Conservation (phyloP, 345 rosid species). For the Eucalyptus melliodora region DNA sequence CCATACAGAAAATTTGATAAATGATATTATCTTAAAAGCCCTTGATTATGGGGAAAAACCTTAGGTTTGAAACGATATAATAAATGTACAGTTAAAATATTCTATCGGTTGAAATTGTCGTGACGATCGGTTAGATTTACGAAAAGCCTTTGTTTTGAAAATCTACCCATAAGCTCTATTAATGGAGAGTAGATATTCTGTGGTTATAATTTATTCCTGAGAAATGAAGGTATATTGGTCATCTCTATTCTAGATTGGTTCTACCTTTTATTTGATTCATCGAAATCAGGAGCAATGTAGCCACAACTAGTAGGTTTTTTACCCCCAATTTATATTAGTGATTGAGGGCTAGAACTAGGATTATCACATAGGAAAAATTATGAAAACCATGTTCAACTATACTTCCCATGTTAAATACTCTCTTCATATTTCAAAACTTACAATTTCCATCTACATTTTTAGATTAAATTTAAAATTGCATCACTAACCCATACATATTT, state of each 20-base stretch:
- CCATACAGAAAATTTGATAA: not conserved
- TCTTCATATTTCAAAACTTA: not conserved
- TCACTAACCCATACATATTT: not conserved
- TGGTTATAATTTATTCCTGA: not conserved
- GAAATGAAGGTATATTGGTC: not conserved
- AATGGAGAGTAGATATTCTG: not conserved
- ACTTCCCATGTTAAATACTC: not conserved
- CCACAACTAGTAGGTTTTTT: not conserved
- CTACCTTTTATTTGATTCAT: not conserved
- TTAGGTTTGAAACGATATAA: not conserved
- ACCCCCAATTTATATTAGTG: not conserved
- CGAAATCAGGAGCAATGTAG: not conserved
- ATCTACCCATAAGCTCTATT: not conserved
- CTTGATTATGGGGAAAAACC: not conserved
- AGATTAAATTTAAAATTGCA: not conserved
- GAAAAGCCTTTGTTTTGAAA: not conserved
- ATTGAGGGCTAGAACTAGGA: not conserved
- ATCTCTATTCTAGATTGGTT: not conserved
- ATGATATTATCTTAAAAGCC: not conserved
- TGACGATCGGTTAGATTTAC: not conserved
- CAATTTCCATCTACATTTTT: not conserved
- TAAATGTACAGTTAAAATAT: not conserved
- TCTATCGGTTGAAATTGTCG: not conserved
- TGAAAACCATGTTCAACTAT: not conserved
- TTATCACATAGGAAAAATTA: not conserved